Conservation (phyloP, 208 protist genomes). For the Lotmaria passim region DNA sequence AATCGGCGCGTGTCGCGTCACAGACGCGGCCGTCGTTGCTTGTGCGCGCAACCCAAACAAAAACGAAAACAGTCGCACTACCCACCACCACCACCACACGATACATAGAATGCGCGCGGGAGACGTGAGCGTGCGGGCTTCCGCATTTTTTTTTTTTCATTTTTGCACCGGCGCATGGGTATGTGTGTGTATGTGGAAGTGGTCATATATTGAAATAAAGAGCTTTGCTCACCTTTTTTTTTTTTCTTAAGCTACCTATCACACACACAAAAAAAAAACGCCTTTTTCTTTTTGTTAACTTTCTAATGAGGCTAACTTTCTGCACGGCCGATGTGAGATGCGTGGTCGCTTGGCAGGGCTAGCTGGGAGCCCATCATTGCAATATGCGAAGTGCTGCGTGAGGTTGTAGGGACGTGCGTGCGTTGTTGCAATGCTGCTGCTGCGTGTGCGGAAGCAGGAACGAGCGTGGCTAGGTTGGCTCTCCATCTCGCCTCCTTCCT, state of each 20-base stretch:
- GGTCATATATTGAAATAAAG: not conserved
- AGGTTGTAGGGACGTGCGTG: constrained; percentile 1
- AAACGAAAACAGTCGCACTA: too few relatives aligned
- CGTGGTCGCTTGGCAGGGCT: not conserved
- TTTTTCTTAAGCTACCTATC: not conserved
- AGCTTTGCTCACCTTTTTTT: constrained; percentile 13
- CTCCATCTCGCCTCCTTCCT: not conserved
- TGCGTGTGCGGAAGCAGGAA: constrained; percentile 1
- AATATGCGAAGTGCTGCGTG: constrained; percentile 2
- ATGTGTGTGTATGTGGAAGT: not conserved
- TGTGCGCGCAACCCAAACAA: not conserved
- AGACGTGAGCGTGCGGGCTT: not conserved
- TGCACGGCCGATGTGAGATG: too few relatives aligned
- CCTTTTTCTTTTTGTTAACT: constrained; percentile 14
- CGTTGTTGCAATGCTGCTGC: constrained; percentile 17
- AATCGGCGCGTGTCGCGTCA: constrained; percentile 1
- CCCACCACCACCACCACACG: not conserved
- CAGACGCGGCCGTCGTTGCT: not conserved
- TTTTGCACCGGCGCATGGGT: too few relatives aligned
- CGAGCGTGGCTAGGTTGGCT: not conserved
- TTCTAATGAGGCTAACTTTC: too few relatives aligned
- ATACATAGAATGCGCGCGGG: not conserved
- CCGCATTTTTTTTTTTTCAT: too few relatives aligned
- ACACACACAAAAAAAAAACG: constrained; percentile 4
- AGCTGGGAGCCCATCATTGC: not conserved